Base-by-base conservation (phyloP, 176 grass and related monocot genomes). In the Chrysopogon serrulatus region DNA sequence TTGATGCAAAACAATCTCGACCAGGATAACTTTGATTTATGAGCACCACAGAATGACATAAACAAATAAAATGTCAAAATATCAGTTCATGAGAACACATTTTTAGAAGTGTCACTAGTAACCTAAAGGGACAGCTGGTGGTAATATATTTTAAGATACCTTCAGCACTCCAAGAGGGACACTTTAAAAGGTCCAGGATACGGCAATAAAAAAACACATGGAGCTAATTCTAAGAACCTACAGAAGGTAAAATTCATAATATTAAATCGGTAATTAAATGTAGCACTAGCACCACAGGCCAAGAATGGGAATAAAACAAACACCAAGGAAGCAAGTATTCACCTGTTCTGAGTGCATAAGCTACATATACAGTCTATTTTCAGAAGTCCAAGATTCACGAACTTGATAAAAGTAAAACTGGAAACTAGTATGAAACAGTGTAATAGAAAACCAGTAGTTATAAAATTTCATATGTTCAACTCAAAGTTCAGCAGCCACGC, bases 111-210 rank as follows among this genome's bases (percentile, higher is more conserved):
- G 15, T 32, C 30, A 48, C 3, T 40, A 51, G 15, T 51, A 51
- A 10, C 6, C 16, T 21, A 84, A 64, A 83, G 33, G 77, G 44
- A 27, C 21, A 40, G n/a, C 67, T 31, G 5, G 4, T 35, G 12
- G 64, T 51, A 79, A 70, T 28, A 64, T 39, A 40, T 53, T 79
- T 86, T 15, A 8, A 11, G 32, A 34, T 65, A 65, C 67, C 84
- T 86, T 73, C 39, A 65, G 30, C 33, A 67, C 40, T 65, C 31
- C 54, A 65, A 65, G 76, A 80, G 30, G 40, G 41, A 7, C 21
- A 54, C 32, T 11, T 11, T 28, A 48, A 86, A 73, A 5, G 10
- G 31, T 45, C 66, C n/a, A 45, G 0, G 10, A 61, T 49, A 40
- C 5, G n/a, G 59, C 41, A 63, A 18, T 19, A 30, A 68, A 62